Base-by-base conservation (phyloP, 1,284 basidiomycete genomes). In the Fomitopsis palustris region DNA sequence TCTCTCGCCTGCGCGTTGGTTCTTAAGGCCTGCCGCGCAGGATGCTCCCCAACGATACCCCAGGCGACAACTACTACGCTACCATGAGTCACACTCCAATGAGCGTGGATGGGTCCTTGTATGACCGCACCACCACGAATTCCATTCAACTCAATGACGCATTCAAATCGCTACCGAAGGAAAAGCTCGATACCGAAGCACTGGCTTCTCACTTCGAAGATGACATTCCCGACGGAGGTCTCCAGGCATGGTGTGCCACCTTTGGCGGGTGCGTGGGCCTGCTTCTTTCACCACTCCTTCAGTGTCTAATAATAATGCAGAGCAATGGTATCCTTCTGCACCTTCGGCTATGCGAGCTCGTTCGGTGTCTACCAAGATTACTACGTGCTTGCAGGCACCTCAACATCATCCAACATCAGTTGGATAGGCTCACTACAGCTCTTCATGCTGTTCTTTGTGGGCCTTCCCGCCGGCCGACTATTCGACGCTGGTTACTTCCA, bases 301-400 rank as follows among this genome's bases (percentile, higher is more conserved):
- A 17, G 21, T 21, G 14, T 37, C 45, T 31, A 38, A 16, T 39
- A 16, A 29, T 27, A 3, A 17, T 27, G 31, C 53, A 76, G 76
- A 25, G 68, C 68, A 5, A 65, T 78, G 58, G 66, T 77, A 14
- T 63, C 74, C 12, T 79, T 79, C 56, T 74, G 73, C 56, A 78
- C 76, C 0, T 79, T 79, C 60, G 79, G 79, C 7, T 70, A 72
- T 9, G 74, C 76, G 14, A 74, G 76, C 54, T 76, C 77, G 4
- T 80, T 77, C 58, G 78, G 79, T 14, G 78, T 79, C 6, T 79
- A 74, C 61, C 74, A 80, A 65, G 77, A 80, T 68, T 78, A 75
- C 57, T 80, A 79, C 59, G 75, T 72, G 23, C 73, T 77, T 31
- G 58, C 64, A 5, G 47, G 57, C 31, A 27, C 60, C 19, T 53